Conservation (phyloP, 2,329 filamentous ascomycete genomes). For the Trichoderma afroharzianum region DNA sequence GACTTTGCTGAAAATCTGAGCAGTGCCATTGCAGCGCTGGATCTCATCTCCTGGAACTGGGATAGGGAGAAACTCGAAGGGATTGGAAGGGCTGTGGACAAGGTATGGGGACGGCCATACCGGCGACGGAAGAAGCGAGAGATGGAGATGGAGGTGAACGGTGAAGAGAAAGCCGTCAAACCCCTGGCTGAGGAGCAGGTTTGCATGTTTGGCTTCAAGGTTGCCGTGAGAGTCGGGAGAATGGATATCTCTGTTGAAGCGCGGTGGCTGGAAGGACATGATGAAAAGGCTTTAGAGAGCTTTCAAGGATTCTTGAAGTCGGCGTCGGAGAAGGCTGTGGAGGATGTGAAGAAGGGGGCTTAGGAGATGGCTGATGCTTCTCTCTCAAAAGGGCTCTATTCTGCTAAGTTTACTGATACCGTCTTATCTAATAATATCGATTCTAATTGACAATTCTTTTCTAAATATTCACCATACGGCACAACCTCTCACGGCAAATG, state of each 20-base stretch:
- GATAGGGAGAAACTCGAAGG: constrained; percentile 50
- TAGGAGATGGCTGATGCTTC: background rate
- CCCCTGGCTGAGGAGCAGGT: constrained; percentile 25
- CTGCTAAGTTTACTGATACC: background rate
- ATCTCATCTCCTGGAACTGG: constrained; percentile 63
- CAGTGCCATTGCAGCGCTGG: constrained; percentile 50
- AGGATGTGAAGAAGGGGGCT: background rate
- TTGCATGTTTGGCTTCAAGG: constrained; percentile 55
- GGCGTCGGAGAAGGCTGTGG: constrained; percentile 24
- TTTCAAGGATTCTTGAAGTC: constrained; percentile 74
- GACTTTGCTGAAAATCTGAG: constrained; percentile 36
- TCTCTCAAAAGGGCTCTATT: background rate
- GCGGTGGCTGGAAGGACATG: constrained; percentile 67
- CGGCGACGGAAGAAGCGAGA: constrained; percentile 55
- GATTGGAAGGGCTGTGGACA: constrained; percentile 60
- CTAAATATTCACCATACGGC: background rate
- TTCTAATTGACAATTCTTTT: background rate
- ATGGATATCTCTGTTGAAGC: constrained; percentile 47
- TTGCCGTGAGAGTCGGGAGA: constrained; percentile 44
- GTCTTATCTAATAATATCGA: background rate
- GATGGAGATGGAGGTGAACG: constrained; percentile 40
- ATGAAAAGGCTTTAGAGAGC: constrained; percentile 76
- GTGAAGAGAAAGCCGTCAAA: constrained; percentile 22
- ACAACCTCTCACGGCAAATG: constrained; percentile 35
- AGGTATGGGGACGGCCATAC: constrained; percentile 76